Evolutionary conservation across 2,329 filamentous ascomycete genomes (phyloP).

Genomic region (Fusarium floridanum): DNA sequence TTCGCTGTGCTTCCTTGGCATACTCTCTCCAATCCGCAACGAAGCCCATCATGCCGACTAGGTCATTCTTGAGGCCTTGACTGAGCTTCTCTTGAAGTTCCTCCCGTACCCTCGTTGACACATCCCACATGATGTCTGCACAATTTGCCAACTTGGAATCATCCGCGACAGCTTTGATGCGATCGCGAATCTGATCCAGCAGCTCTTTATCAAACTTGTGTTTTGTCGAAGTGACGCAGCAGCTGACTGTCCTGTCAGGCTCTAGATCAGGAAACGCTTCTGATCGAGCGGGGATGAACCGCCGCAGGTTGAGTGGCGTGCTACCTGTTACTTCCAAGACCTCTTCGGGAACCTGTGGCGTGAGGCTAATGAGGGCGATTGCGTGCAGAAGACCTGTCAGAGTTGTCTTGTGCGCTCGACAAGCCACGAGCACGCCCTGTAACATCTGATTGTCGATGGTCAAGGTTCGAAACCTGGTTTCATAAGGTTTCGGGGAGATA

Average conservation of each 20-base stretch:
- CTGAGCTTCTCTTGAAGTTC: slow-evolving; percentile 36
- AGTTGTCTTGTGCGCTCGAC: slow-evolving; percentile 39
- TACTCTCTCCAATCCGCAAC: slow-evolving; percentile 39
- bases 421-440: neutral
- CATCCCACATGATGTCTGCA: slow-evolving; percentile 40
- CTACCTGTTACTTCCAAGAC: slow-evolving; percentile 16
- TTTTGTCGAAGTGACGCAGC: slow-evolving; percentile 28
- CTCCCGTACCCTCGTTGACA: slow-evolving; percentile 17
- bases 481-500: neutral
- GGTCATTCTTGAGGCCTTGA: slow-evolving; percentile 37
- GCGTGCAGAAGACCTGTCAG: slow-evolving; percentile 45
- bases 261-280: slow-evolving; percentile 20
- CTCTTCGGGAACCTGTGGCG: slow-evolving; percentile 9
- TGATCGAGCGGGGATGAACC: slow-evolving; percentile 25
- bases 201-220: slow-evolving; percentile 12
- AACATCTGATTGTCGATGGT: neutral
- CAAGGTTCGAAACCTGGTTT: neutral
- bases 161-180: neutral
- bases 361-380: slow-evolving; percentile 36
- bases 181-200: neutral
- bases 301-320: slow-evolving; percentile 43
- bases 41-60: slow-evolving; percentile 35
- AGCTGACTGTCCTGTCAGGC: slow-evolving; percentile 31
- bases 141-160: slow-evolving; percentile 8
- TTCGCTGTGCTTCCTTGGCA: slow-evolving; percentile 15